Evolutionary conservation across 805 yeast genomes (phyloP).

Genomic region (Ogataea paraovalis): DNA sequence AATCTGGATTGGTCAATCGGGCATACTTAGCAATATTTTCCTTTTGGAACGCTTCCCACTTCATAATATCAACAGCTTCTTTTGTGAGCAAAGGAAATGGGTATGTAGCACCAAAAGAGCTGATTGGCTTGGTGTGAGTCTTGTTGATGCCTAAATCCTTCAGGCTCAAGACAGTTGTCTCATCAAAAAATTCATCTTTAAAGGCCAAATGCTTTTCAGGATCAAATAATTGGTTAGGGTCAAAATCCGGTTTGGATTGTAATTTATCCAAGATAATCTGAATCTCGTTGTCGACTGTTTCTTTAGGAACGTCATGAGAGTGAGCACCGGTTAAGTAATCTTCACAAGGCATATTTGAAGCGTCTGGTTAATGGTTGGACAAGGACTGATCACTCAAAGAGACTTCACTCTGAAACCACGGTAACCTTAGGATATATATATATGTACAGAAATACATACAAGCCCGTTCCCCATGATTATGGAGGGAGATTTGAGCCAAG

Average conservation of each 20-base stretch:
- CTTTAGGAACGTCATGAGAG: constrained; percentile 23
- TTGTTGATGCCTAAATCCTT: constrained; percentile 35
- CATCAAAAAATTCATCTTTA: constrained; percentile 35
- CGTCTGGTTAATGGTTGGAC: no score
- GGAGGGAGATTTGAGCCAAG: no score
- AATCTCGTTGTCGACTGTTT: constrained; percentile 25
- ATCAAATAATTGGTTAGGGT: constrained; percentile 31
- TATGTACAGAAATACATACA: no score
- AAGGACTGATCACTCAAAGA: no score
- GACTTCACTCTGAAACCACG: no score
- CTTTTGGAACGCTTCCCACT: constrained; percentile 45
- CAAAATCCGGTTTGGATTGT: constrained; percentile 10
- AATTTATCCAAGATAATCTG: constrained; percentile 14
- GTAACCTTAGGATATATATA: no score
- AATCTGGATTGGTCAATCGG: constrained; percentile 34
- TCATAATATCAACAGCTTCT: constrained; percentile 55
- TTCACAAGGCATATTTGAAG: constrained; percentile 13
- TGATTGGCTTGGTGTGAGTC: constrained; percentile 33
- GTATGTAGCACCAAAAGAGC: constrained; percentile 43
- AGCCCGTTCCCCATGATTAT: no score
- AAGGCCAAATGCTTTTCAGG: constrained; percentile 35
- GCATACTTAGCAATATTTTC: constrained; percentile 41
- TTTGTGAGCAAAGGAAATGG: constrained; percentile 57
- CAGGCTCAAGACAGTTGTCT: constrained; percentile 35
- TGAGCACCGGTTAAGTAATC: constrained; percentile 22